A percentile compares a stretch with the other conserved stretches of the same genome.
These are phyloP conservation scores for Carex scoparia DNA, from an alignment of 176 grass and related monocot genomes.

Conservation along the genomic window DNA sequence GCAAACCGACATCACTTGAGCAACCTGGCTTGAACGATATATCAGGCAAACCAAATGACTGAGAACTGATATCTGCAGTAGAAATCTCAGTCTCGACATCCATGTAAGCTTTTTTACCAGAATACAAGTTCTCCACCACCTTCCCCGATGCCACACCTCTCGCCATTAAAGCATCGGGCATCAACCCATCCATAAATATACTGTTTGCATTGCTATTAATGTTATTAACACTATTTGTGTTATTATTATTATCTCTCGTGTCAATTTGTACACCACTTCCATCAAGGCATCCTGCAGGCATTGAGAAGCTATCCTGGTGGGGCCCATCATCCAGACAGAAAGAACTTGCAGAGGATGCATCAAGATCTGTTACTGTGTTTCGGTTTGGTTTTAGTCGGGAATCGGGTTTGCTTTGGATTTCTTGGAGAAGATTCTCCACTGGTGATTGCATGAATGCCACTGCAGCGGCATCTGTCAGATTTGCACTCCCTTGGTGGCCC, in stretches of 20 bases:
- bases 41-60: slow-evolving; percentile 80
- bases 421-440: slow-evolving; percentile 78
- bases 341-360: slow-evolving; percentile 91
- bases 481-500: slow-evolving; percentile 55
- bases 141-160: slow-evolving; percentile 72
- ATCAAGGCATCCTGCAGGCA: slow-evolving; percentile 71
- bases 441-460: slow-evolving; percentile 32
- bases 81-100: slow-evolving; percentile 86
- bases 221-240: slow-evolving; percentile 18
- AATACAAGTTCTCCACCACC: slow-evolving; percentile 61
- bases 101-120: slow-evolving; percentile 61
- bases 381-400: slow-evolving; percentile 57
- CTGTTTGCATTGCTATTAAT: slow-evolving; percentile 9
- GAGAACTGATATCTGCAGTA: slow-evolving; percentile 90
- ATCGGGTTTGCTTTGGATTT: slow-evolving; percentile 78
- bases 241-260: slow-evolving; percentile 51
- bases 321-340: slow-evolving; percentile 88
- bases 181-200: slow-evolving; percentile 47
- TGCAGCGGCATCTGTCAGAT: slow-evolving; percentile 38
- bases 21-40: slow-evolving; percentile 79
- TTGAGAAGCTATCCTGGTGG: slow-evolving; percentile 58
- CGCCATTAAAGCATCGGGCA: slow-evolving; percentile 77
- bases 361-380: slow-evolving; percentile 62
- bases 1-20: slow-evolving; percentile 73
- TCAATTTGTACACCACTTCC: slow-evolving; percentile 64